Evolutionary conservation across 768 basidiomycete genomes (phyloP), one percentile per base, ranked within the genome.

Genomic region (Phanerodontia chrysosporium): DNA sequence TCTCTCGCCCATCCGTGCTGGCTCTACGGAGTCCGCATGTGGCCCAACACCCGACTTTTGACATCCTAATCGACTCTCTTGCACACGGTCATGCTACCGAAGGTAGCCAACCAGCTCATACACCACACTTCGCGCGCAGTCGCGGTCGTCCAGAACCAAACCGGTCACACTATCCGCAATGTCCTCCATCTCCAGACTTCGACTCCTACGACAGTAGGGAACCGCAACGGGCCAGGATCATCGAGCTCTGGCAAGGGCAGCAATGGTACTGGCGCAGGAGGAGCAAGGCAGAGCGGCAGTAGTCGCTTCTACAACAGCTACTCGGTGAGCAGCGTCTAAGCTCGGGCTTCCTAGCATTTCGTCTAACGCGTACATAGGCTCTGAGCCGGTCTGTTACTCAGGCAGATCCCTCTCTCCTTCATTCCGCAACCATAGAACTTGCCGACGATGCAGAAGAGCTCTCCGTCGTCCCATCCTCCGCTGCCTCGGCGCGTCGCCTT

Each of bases 91-190:
- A 93, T 93, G 91, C 76, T 94, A 68, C 90, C 91, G 52, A 90
- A 91, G 73, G 86, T 89, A 74, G 86, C 89, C 29, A 87, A 85
- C n/a, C 84, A 87, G 52, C 77, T 93, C 54, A 74, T 93, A 32
- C 83, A 91, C 61, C 85, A 86, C 63, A 89, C 88, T 0, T 80
- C 86, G 14, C 86, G 90, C 67, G 89, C 87, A 16, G 90, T 85
- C 49, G 83, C 87, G 0, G 83, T 85, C 49, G 86, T 88, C 57
- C 89, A 92, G 65, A 84, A 85, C 61, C 89, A 89, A 70, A 79
- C 79, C 4, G 74, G 80, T 4, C 79, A 85, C 61, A 82, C 88
- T 0, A 76, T 92, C 69, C 78, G 90, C 59, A 92, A 88, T 80
- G 91, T 88, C 56, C 79, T 92, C 57, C 87, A 90, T 68, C 68